Percentiles rank a stretch among this genome's conserved stretches.
phyloP scores from a whole-genome alignment of 768 basidiomycete genomes.

The Hypholoma fasciculare region DNA sequence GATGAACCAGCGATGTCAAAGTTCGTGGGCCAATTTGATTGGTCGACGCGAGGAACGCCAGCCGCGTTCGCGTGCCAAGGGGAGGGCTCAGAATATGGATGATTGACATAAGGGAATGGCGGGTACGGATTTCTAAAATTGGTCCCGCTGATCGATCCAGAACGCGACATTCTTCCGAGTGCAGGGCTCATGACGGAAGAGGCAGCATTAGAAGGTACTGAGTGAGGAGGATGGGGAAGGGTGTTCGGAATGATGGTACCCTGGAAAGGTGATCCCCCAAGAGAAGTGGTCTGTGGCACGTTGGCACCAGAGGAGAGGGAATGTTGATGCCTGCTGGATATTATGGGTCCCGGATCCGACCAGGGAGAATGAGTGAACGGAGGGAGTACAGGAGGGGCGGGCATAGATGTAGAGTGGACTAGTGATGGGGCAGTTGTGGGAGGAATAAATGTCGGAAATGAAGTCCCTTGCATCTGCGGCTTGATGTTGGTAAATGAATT shows the following conservation, averaged over 20 bases:
- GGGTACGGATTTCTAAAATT: constrained; percentile 39
- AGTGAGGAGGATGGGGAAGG: constrained; percentile 17
- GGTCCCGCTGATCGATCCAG: constrained; percentile 51
- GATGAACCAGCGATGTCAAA: constrained; percentile 12
- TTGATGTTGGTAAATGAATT: constrained; percentile 29
- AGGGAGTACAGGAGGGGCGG: constrained; percentile 15
- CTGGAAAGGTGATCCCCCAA: not conserved
- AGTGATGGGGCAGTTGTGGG: constrained; percentile 8
- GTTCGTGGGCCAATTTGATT: constrained; percentile 22
- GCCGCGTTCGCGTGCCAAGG: constrained; percentile 18
- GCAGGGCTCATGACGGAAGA: constrained; percentile 31
- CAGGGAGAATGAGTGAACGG: constrained; percentile 33
- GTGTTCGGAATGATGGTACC: not conserved
- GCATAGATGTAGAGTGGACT: constrained; percentile 18
- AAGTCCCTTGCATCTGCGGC: constrained; percentile 18
- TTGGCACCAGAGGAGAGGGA: constrained; percentile 40
- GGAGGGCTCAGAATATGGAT: constrained; percentile 17
- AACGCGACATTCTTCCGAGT: constrained; percentile 57
- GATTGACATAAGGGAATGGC: constrained; percentile 23
- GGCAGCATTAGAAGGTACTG: constrained; percentile 22
- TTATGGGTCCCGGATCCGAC: constrained; percentile 32
- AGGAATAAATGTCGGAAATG: constrained; percentile 23
- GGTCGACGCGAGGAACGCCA: constrained; percentile 15
- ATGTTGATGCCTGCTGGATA: constrained; percentile 38
- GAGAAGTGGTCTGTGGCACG: constrained; percentile 9